Evolutionary conservation across 805 yeast species (phyloP).

Genomic region (Metschnikowia amazonensis): DNA sequence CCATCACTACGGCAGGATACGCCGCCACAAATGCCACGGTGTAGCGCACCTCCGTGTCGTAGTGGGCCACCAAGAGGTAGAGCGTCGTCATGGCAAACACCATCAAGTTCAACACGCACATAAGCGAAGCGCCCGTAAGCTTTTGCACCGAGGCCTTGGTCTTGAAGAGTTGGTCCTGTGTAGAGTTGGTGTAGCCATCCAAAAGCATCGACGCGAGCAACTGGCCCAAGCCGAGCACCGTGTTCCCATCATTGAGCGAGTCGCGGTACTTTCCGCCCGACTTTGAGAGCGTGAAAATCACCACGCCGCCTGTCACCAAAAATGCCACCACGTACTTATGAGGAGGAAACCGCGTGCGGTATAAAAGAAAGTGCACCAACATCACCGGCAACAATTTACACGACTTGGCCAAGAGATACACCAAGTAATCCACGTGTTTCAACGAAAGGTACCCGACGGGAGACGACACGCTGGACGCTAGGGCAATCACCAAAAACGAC

Average conservation of each 20-base stretch:
- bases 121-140: constrained; percentile 81
- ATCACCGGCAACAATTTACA: constrained; percentile 95
- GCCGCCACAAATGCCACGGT: constrained; percentile 44
- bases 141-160: constrained; percentile 16
- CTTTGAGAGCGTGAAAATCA: constrained; percentile 63
- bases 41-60: constrained; percentile 44
- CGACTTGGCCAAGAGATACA: constrained; percentile 82
- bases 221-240: constrained; percentile 55
- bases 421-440: constrained; percentile 79
- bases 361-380: constrained; percentile 70
- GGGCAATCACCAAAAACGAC: constrained; percentile 51
- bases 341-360: constrained; percentile 65
- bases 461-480: constrained; percentile 75
- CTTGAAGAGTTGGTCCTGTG: constrained; percentile 82
- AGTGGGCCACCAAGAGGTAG: constrained; percentile 45
- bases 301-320: constrained; percentile 80
- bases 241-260: constrained; percentile 39
- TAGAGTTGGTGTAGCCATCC: constrained; percentile 90
- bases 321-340: constrained; percentile 77
- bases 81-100: constrained; percentile 44
- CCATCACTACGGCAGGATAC: constrained; percentile 54
- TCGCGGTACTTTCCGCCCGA: constrained; percentile 22
- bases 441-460: constrained; percentile 80
- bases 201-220: constrained; percentile 62
- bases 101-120: constrained; percentile 61